Percentiles rank a stretch among this genome's conserved stretches.
Conservation (phyloP, 2,329 filamentous ascomycete species). For the Pseudogymnoascus pannorum region DNA sequence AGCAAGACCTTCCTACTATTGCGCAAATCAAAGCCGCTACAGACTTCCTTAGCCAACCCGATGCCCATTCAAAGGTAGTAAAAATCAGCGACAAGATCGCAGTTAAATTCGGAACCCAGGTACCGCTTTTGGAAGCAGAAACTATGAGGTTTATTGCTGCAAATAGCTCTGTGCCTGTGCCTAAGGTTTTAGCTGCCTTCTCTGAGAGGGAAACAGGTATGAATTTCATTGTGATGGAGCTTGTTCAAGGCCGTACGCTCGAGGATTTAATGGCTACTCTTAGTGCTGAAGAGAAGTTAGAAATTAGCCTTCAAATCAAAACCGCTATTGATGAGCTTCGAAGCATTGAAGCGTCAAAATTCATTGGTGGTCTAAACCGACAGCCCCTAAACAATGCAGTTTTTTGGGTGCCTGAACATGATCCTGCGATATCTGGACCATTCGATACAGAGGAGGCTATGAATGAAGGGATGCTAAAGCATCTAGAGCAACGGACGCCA, state of each 20-base stretch:
- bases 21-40: not conserved
- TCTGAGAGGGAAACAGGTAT: slow-evolving; percentile 16
- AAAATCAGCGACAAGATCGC: slow-evolving; percentile 17
- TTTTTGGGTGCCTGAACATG: slow-evolving; percentile 23
- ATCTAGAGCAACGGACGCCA: slow-evolving; percentile 16
- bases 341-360: slow-evolving; percentile 22
- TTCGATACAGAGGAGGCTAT: slow-evolving; percentile 25
- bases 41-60: too few species aligned
- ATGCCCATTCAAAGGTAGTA: slow-evolving; percentile 13
- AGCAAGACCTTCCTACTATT: not conserved
- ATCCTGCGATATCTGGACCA: slow-evolving; percentile 22
- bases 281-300: slow-evolving; percentile 19
- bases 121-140: slow-evolving; percentile 26
- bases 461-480: slow-evolving; percentile 23
- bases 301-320: slow-evolving; percentile 19
- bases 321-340: slow-evolving; percentile 25
- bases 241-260: slow-evolving; percentile 23
- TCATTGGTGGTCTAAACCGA: slow-evolving; percentile 25
- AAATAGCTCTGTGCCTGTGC: slow-evolving; percentile 24
- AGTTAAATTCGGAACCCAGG: slow-evolving; percentile 23
- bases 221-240: slow-evolving; percentile 30
- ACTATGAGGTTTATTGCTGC: slow-evolving; percentile 29
- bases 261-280: slow-evolving; percentile 20
- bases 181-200: slow-evolving; percentile 29
- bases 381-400: slow-evolving; percentile 22